Base-by-base conservation (phyloP, 257 asterid genomes). In the Solanum habrochaites region DNA sequence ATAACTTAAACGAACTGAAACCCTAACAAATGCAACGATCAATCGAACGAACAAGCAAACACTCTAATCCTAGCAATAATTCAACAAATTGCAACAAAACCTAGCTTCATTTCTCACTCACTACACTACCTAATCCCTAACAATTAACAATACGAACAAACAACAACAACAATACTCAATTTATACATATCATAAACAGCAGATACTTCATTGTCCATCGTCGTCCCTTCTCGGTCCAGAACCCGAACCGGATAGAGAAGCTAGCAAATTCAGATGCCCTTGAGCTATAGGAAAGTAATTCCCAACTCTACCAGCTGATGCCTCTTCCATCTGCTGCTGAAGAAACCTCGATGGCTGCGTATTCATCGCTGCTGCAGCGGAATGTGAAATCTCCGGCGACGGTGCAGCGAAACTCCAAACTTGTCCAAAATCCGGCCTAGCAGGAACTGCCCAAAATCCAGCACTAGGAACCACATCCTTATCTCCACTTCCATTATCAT, bases 261-360 rank as follows among this genome's bases (percentile, higher is more conserved):
- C 99, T 2, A 97, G 95, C 91, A 97, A 93, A 89, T 97, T 95
- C 85, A 97, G 93, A 92, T 97, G 99, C 16, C 99, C 98, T 89
- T 95, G 98, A 13, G 95, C 98, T 27, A 97, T 93, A 56, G 99
- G 99, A 87, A 97, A 90, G 90, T 94, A 97, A 90, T 95, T 97
- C 77, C 99, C 99, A 15, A 95, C 94, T 89, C 98, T 93, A 1
- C 98, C 98, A 2, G 98, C 98, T 6, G 98, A 95, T 16, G 98
- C 98, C 89, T 97, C 99, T 35, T 96, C 98, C 74, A 97, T 91
- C 11, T 93, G 94, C 62, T 93, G 98, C 88, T 97, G 98, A 78
- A 97, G 89, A 83, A 94, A 94, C 91, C 98, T 93, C 5, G 97
- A 88, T 71, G 93, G 86, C 72, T 91, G 89, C 15, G 90, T 88